These are phyloP conservation scores for Annulohypoxylon moriforme DNA, from an alignment of 495 filamentous ascomycete genomes.

Conservation along the genomic window DNA sequence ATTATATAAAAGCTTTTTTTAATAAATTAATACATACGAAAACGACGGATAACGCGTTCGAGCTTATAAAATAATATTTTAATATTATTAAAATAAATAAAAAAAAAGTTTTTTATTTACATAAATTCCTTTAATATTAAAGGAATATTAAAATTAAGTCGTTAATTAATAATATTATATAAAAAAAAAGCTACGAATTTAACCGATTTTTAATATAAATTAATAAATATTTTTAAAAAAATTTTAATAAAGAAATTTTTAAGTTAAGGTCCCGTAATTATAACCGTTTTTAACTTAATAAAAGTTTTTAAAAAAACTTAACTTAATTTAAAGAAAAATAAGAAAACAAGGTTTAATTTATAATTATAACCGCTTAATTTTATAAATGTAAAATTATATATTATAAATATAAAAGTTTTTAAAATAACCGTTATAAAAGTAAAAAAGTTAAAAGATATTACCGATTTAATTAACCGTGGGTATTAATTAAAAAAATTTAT, in stretches of 20 bases:
- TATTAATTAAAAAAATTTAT: slow-evolving; percentile 5
- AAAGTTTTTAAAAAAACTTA: background rate
- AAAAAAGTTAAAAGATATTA: background rate
- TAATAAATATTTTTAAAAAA: background rate
- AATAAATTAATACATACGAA: background rate
- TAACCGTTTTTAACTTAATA: slow-evolving; percentile 4
- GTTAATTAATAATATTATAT: slow-evolving; percentile 15
- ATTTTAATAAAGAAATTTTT: background rate
- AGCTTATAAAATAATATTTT: slow-evolving; percentile 13
- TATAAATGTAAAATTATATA: slow-evolving; percentile 19
- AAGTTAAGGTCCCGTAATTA: background rate
- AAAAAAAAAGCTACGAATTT: background rate
- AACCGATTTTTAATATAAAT: background rate
- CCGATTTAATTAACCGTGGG: slow-evolving; percentile 2
- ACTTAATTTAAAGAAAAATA: no score
- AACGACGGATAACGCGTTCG: background rate
- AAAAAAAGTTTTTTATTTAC: slow-evolving; percentile 21
- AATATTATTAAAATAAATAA: slow-evolving; percentile 12
- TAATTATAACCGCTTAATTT: slow-evolving; percentile 15
- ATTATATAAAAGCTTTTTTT: background rate
- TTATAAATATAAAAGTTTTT: background rate
- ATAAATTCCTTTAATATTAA: slow-evolving; percentile 26
- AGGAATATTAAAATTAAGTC: slow-evolving; percentile 18
- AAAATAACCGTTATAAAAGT: background rate
- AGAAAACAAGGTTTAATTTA: slow-evolving; percentile 11